A percentile compares a stretch with the other conserved stretches of the same genome.
These are phyloP conservation scores for Clavispora fructus DNA, from an alignment of 805 yeast species.

Conservation along the genomic window DNA sequence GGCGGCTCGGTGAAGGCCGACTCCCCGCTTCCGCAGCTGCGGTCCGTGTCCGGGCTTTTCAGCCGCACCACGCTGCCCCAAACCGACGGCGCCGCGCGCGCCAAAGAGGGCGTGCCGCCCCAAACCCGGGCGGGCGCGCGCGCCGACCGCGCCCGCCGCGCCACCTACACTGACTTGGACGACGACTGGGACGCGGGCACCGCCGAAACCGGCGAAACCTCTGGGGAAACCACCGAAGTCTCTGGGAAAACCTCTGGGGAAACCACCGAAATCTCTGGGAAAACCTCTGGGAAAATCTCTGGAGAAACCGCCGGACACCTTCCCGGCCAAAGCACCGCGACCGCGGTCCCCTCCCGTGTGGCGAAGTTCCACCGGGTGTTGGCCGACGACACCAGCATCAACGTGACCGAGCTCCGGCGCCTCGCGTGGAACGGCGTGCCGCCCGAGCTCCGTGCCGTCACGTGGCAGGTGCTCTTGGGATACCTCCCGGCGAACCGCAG, in stretches of 20 bases:
- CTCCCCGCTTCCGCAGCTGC: not conserved
- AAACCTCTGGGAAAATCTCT: no score
- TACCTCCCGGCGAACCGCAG: constrained; percentile 83
- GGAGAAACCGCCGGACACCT: no score
- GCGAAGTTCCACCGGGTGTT: constrained; percentile 63
- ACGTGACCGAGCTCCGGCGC: constrained; percentile 64
- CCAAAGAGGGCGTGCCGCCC: not conserved
- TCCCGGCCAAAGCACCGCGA: no score
- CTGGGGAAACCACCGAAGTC: no score
- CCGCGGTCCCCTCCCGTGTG: no score
- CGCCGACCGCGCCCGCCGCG: constrained; percentile 1
- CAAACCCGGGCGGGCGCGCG: not conserved
- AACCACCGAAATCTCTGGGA: no score
- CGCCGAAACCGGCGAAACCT: no score
- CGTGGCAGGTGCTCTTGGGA: constrained; percentile 89
- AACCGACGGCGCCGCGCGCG: not conserved
- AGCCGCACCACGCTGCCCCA: constrained; percentile 2
- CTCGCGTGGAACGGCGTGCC: constrained; percentile 96
- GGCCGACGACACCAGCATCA: constrained; percentile 45
- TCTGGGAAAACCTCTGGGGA: no score
- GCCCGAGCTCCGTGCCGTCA: constrained; percentile 64
- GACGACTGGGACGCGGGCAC: constrained; percentile 85
- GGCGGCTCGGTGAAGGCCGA: constrained; percentile 8
- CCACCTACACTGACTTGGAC: constrained; percentile 65
- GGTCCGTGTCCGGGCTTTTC: not conserved